Conservation (phyloP, 75 land plant species). For the Isoetes taiwanensis region DNA sequence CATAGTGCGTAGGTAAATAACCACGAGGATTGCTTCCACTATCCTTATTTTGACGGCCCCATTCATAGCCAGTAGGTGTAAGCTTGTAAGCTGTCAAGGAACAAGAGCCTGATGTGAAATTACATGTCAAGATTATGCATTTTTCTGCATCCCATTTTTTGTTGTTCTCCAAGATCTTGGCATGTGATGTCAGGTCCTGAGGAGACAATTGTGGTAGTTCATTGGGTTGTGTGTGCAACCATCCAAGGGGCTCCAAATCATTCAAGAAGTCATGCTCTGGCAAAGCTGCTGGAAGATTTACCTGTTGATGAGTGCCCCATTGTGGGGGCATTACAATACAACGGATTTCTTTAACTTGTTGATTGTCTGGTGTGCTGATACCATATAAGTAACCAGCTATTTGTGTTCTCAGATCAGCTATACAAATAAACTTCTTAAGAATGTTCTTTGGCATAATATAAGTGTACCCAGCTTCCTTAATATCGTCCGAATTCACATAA, state of each 20-base stretch:
- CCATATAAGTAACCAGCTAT: slow-evolving; percentile 2
- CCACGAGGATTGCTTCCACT: slow-evolving; percentile 1
- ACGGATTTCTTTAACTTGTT: background rate
- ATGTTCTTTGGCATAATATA: slow-evolving; percentile 6
- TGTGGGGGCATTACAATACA: slow-evolving; percentile 6
- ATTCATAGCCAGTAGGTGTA: background rate
- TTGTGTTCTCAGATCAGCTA: background rate
- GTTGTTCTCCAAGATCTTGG: slow-evolving; percentile 6
- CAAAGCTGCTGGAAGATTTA: background rate
- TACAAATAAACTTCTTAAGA: slow-evolving; percentile 1
- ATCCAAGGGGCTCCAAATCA: slow-evolving; percentile 8
- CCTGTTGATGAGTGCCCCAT: background rate
- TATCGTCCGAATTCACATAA: slow-evolving; percentile 3
- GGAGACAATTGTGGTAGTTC: slow-evolving; percentile 3
- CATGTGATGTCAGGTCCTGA: background rate
- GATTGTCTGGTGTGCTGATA: slow-evolving; percentile 3
- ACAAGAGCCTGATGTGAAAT: slow-evolving; percentile 1
- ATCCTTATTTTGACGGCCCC: background rate
- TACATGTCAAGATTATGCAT: slow-evolving; percentile 2
- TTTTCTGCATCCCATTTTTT: slow-evolving; percentile 1
- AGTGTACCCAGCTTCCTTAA: slow-evolving; percentile 6
- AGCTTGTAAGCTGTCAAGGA: slow-evolving; percentile 5
- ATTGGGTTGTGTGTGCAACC: slow-evolving; percentile 3
- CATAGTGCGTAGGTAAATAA: slow-evolving; percentile 3
- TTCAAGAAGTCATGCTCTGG: slow-evolving; percentile 7